Evolutionary conservation across 176 grass and related monocot genomes (phyloP), one percentile per base, ranked within the genome.

Genomic region (Puya raimondii): DNA sequence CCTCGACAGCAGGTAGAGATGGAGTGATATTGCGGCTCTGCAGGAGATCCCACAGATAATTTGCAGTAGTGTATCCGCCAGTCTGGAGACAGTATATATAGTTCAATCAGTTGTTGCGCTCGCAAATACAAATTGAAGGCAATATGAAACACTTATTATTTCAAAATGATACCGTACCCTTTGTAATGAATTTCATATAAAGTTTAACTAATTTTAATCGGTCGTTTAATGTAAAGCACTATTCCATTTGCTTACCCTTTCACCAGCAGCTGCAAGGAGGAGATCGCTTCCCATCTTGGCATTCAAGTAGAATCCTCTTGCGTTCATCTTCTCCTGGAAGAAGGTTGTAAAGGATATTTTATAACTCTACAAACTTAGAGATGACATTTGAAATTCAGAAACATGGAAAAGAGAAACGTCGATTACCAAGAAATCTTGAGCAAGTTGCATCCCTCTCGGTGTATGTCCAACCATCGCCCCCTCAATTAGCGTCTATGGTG

Each of bases 401-500:
- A 70, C 18, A 65, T 5, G 71, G 83, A 90, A 66, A 33, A 50
- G 10, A 72, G 80, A 72, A n/a, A 15, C 7, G 76, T 57, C 14
- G 76, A 81, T 73, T 93, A 93, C 94, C 69, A 93, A 56, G 75
- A 65, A 81, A 79, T 85, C 87, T 85, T 88, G 94, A 88, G 94
- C 94, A 88, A 97, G 69, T 83, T 97, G 89, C 89, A 97, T 93
- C 76, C 94, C 94, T 83, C 77, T 90, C 74, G 72, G 77, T 48
- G 94, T 92, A 73, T 97, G 53, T 64, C 86, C 93, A 85, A 92
- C 69, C 94, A 93, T 97, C 66, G 86, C 94, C 84, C 89, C 94
- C 74, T 97, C 89, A 49, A 84, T 78, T 66, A 97, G 80, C 47
- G 84, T 90, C 94, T 97, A 71, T 48, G 78, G 26, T 7, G 17